A percentile compares a stretch with the other conserved stretches of the same genome.
phyloP scores from a whole-genome alignment of 768 basidiomycete genomes.

The Boletus rufocinnamomeus region DNA sequence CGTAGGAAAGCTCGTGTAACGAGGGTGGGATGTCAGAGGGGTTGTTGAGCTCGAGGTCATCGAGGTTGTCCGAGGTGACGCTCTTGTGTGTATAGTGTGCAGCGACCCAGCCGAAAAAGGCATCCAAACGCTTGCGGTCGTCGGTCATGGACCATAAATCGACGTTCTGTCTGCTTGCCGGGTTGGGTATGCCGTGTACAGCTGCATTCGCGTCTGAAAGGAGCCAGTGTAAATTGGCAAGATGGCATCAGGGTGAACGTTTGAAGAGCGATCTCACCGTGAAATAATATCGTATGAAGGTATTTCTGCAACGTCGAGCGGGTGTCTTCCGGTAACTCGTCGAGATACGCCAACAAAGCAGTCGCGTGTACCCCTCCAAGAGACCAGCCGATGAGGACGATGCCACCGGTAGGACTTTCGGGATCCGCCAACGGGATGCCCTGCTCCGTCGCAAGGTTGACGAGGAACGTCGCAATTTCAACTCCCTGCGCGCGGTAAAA shows the following conservation, averaged over 20 bases:
- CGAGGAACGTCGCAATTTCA: constrained; percentile 24
- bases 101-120: constrained; percentile 19
- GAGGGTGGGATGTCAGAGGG: constrained; percentile 13
- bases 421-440: constrained; percentile 18
- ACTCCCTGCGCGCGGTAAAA: constrained; percentile 21
- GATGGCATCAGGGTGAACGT: background rate
- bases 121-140: constrained; percentile 14
- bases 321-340: constrained; percentile 9
- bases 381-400: constrained; percentile 25
- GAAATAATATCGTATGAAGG: constrained; percentile 22
- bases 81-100: constrained; percentile 21
- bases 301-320: constrained; percentile 15
- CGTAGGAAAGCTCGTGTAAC: constrained; percentile 14
- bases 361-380: constrained; percentile 15
- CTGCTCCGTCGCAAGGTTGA: constrained; percentile 16
- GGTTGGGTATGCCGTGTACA: constrained; percentile 10
- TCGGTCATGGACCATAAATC: background rate
- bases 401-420: constrained; percentile 3
- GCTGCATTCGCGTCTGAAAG: constrained; percentile 7
- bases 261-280: constrained; percentile 12
- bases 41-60: constrained; percentile 20
- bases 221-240: background rate
- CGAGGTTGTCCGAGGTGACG: constrained; percentile 15
- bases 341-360: constrained; percentile 18
- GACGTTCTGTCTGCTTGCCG: background rate